Base-by-base conservation (phyloP, 2,329 filamentous ascomycete species). In the Biscogniauxia mediterranea region DNA sequence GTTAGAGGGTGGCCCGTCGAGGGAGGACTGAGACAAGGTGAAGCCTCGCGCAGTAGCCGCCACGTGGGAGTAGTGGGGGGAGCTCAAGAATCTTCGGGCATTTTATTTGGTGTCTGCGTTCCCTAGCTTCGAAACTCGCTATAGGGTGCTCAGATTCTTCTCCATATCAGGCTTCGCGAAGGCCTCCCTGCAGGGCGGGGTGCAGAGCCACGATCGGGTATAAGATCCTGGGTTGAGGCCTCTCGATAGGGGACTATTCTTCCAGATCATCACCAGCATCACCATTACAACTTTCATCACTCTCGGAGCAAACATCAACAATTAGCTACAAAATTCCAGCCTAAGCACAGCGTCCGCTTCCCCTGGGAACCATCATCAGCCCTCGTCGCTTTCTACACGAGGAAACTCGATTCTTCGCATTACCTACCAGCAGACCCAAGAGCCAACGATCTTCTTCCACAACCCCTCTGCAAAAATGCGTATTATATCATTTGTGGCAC, bases 21-120 rank as follows among this genome's bases (percentile, higher is more conserved):
- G 54, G 49, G 58, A 63, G n/a, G 63, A 57, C 20, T 65, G 56
- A 63, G 68, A 70, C 69, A 69, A 38, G 55, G 26, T 8, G 26
- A 42, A 21, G 26, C 21, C 26, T 50, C 49, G 42, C 42, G 32
- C 57, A 23, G 42, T 23, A 42, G n/a, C 38, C 59, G 60, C 61
- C 58, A 61, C 53, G 51, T 55, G 54, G 59, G 52, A 58, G 52
- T 42, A 9, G 61, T 62, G 53, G 52, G 54, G 52, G 59, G 52
- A 58, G 52, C 32, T 3, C n/a, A 63, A 64, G 65, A 69, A 69
- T 69, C 57, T 61, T 59, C 61, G 62, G 61, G 66, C 68, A 65
- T 59, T 57, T 57, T 68, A 61, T 64, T 58, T 58, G 58, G 38
- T 50, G 26, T 50, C 56, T 6, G 54, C 60, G 57, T 63, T 66